Evolutionary conservation across 2,329 filamentous ascomycete genomes (phyloP).

Genomic region (Madurella fahalii): DNA sequence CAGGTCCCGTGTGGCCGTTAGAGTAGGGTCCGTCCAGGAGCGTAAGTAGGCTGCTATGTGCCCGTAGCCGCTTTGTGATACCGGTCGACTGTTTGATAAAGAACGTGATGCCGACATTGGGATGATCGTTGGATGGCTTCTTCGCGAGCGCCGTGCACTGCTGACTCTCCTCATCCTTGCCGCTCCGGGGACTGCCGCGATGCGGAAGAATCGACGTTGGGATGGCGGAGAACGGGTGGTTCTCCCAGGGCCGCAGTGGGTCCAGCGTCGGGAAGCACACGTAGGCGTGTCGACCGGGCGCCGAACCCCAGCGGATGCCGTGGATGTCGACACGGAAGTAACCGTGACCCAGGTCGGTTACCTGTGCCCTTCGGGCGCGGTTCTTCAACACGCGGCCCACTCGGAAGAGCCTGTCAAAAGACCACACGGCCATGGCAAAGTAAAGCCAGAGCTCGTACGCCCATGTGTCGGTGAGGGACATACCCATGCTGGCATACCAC

Average conservation of each 20-base stretch:
- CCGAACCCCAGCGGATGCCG: constrained; percentile 33
- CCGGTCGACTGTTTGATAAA: constrained; percentile 35
- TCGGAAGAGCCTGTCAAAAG: constrained; percentile 30
- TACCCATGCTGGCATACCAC: constrained; percentile 29
- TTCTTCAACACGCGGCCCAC: constrained; percentile 35
- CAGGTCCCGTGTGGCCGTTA: constrained; percentile 26
- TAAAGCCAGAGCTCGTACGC: constrained; percentile 47
- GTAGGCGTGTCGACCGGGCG: constrained; percentile 39
- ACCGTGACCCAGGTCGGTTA: constrained; percentile 34
- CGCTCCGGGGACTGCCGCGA: not conserved
- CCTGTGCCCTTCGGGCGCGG: constrained; percentile 34
- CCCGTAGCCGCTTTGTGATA: constrained; percentile 31
- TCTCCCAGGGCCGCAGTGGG: constrained; percentile 44
- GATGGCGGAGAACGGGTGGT: constrained; percentile 49
- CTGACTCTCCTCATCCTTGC: no score
- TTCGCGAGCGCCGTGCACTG: no score
- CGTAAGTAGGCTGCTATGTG: constrained; percentile 28
- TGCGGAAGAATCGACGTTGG: constrained; percentile 19
- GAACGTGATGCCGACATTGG: constrained; percentile 31
- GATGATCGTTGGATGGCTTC: no score
- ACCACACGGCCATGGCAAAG: constrained; percentile 39
- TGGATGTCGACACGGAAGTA: constrained; percentile 41
- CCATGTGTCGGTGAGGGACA: constrained; percentile 23
- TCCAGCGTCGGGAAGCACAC: constrained; percentile 46
- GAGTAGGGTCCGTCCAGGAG: constrained; percentile 39